Conservation (phyloP, 2,329 filamentous ascomycete genomes). For the Cyphellophora europaea region DNA sequence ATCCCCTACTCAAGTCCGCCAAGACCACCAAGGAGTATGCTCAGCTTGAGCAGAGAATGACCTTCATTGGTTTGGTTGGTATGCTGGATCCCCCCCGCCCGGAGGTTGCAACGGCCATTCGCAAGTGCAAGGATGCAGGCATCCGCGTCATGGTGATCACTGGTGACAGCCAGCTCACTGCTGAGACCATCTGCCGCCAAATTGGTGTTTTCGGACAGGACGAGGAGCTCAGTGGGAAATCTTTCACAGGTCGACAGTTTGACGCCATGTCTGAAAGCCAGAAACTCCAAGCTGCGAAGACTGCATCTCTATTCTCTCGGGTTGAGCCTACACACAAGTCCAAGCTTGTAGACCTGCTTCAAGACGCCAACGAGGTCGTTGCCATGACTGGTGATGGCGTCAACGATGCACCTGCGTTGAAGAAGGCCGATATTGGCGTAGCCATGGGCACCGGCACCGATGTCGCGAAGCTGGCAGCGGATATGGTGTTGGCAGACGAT, state of each 20-base stretch:
- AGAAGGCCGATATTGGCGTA: conserved; percentile 98
- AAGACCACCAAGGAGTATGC: conserved; percentile 77
- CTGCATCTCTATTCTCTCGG: conserved; percentile 85
- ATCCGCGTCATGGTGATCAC: conserved; percentile 98
- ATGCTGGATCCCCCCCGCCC: conserved; percentile 96
- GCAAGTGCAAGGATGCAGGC: conserved; percentile 82
- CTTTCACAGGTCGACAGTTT: conserved; percentile 90
- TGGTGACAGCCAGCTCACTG: conserved; percentile 94
- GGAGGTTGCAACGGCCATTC: conserved; percentile 78
- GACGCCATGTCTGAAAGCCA: conserved; percentile 71
- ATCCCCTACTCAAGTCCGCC: conserved; percentile 62
- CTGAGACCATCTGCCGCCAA: conserved; percentile 93
- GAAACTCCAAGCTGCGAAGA: conserved; percentile 74
- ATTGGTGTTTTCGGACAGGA: conserved; percentile 82
- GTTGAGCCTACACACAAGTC: conserved; percentile 95
- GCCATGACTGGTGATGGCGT: conserved; percentile 99
- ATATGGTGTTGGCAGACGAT: conserved; percentile 97
- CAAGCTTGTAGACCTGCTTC: conserved; percentile 92
- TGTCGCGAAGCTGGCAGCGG: conserved; percentile 88
- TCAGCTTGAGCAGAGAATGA: conserved; percentile 86
- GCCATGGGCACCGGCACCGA: conserved; percentile 98
- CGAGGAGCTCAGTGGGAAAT: conserved; percentile 83
- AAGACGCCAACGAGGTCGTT: conserved; percentile 86
- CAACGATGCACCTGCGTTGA: conserved; percentile 93
- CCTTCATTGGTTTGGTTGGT: conserved; percentile 81